These are phyloP conservation scores for Symbiodinium pilosum DNA, from an alignment of 73 alveolate genomes.

Conservation along the genomic window DNA sequence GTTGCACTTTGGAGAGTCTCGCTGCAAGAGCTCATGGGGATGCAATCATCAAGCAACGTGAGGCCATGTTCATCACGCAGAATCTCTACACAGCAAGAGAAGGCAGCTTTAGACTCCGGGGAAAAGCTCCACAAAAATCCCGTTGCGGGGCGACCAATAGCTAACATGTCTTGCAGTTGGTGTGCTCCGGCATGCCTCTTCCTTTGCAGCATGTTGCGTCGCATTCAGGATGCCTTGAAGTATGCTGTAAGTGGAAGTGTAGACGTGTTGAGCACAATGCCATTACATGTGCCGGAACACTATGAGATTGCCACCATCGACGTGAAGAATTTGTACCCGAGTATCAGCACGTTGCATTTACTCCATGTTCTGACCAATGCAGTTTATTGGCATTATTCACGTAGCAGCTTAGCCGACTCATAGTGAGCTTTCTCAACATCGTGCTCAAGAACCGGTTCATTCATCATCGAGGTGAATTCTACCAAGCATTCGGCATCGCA, in stretches of 20 bases:
- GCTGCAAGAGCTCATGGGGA: background rate
- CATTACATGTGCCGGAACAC: background rate
- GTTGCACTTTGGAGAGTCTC: background rate
- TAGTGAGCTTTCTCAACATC: background rate
- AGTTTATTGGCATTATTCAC: background rate
- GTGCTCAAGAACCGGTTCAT: slow-evolving; percentile 11
- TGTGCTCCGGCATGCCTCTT: slow-evolving; percentile 4
- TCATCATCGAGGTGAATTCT: slow-evolving; percentile 2
- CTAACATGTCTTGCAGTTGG: slow-evolving; percentile 30
- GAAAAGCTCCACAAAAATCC: slow-evolving; percentile 19
- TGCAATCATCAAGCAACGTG: background rate
- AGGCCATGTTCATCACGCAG: background rate
- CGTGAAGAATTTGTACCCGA: slow-evolving; percentile 23
- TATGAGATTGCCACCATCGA: background rate
- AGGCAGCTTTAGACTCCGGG: background rate
- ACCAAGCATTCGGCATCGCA: slow-evolving; percentile 19
- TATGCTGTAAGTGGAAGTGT: background rate
- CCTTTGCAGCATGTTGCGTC: background rate
- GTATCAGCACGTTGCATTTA: background rate
- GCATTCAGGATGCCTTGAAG: background rate
- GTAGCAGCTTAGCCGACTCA: background rate
- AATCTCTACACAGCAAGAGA: background rate
- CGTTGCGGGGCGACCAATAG: slow-evolving; percentile 10
- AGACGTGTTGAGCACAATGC: background rate
- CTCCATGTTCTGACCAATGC: background rate